These are phyloP conservation scores for Eutrema yunnanense DNA, from an alignment of 345 rosid species.

Conservation along the genomic window DNA sequence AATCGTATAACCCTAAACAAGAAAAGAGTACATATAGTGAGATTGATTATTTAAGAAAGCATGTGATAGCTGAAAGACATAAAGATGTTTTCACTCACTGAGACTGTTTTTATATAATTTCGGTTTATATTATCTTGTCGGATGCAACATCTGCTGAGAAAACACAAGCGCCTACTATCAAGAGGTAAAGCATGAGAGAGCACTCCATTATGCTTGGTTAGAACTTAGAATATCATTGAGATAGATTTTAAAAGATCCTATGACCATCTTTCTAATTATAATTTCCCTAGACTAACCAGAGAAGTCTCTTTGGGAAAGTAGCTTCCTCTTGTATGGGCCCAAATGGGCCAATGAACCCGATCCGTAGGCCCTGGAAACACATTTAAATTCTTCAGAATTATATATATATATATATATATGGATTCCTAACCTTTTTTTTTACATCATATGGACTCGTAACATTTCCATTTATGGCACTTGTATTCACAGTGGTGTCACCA, in stretches of 20 bases:
- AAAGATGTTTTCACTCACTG: no score
- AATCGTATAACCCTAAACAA: not conserved
- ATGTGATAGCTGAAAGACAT: not conserved
- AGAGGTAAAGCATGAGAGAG: not conserved
- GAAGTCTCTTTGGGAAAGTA: not conserved
- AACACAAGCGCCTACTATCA: no score
- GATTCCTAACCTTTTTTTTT: no score
- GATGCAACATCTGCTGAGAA: no score
- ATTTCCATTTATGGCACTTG: conserved; percentile 5
- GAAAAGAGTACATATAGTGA: not conserved
- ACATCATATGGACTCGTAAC: not conserved
- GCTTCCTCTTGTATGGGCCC: not conserved
- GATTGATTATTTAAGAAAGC: not conserved
- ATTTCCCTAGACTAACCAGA: not conserved
- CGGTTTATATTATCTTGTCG: no score
- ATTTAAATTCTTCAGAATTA: not conserved
- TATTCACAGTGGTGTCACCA: conserved; percentile 17
- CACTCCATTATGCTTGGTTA: not conserved
- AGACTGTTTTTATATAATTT: no score
- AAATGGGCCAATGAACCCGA: not conserved
- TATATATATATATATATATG: no score
- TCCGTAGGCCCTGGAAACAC: not conserved
- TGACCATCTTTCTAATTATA: not conserved
- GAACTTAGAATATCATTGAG: not conserved
- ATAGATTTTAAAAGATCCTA: not conserved